Evolutionary conservation across 2,329 filamentous ascomycete genomes (phyloP), one percentile per base, ranked within the genome.

Genomic region (Ophidiomyces ophidiicola): DNA sequence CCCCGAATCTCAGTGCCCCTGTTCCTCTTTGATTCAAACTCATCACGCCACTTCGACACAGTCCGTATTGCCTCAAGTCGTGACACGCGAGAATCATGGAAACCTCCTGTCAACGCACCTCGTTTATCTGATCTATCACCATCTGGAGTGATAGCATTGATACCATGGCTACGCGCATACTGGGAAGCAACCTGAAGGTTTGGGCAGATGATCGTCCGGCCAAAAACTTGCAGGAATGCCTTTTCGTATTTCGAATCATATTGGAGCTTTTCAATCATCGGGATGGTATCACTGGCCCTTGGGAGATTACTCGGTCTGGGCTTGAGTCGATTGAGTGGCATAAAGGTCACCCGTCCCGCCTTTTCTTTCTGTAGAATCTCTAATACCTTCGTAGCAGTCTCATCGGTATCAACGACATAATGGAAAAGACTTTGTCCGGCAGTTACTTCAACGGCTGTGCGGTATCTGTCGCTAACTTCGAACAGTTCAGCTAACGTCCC

Each of bases 71-170:
- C 85, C 51, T 88, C 80, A n/a, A 96, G 70, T 15, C 88, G 80
- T 1, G 88, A 96, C 49, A 79, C 80, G 23, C 82, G 75, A 7
- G 82, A 76, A 55, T 98, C 90, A 46, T 94, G 81, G 55, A 81
- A 98, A 51, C 90, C 90, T 68, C 90, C 90, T 34, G 86, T 94
- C 67, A 98, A 76, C 10, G 87, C 88, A 61, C 90, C 90, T 50
- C 88, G 82, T 64, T 92, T 94, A 63, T 94, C 92, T 1, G 86
- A 87, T 21, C 84, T 84, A 60, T 96, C 88, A 59, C 90, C 90
- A 42, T 96, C 87, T 3, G 84, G 82, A 0, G 90, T 98, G 48
- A 98, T 94, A 23, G 85, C 87, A 51, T 86, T 86, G 17, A 96
- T 78, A 12, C 82, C 82, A 53, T 96, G 88, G 51, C 82, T 93